These are phyloP conservation scores for Lipomyces japonicus DNA, from an alignment of 805 yeast species.

Conservation along the genomic window DNA sequence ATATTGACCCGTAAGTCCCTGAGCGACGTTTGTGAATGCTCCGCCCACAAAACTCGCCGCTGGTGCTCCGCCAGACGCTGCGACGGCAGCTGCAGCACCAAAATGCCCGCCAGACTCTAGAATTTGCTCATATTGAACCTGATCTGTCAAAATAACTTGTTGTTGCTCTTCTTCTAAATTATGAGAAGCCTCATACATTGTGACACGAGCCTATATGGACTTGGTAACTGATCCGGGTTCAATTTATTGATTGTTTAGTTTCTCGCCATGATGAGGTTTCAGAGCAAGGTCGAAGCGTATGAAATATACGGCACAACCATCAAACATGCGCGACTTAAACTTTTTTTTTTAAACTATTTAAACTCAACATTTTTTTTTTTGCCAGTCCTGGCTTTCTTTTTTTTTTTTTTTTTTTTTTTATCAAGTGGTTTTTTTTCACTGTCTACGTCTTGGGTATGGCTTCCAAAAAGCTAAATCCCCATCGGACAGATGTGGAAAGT, in stretches of 20 bases:
- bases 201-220: background rate
- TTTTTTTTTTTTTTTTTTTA: too few species aligned
- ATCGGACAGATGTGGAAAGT: background rate
- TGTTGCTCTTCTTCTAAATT: slow-evolving; percentile 6
- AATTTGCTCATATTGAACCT: slow-evolving; percentile 25
- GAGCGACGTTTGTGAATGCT: slow-evolving; percentile 86
- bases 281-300: too few species aligned
- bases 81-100: slow-evolving; percentile 30
- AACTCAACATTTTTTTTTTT: too few species aligned
- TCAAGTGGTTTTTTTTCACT: background rate
- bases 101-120: slow-evolving; percentile 29
- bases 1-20: slow-evolving; percentile 78
- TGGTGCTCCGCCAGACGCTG: slow-evolving; percentile 29
- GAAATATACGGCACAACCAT: too few species aligned
- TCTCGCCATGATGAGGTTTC: background rate
- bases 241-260: background rate
- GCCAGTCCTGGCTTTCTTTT: background rate
- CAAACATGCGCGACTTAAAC: too few species aligned
- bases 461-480: background rate
- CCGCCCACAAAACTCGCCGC: slow-evolving; percentile 43
- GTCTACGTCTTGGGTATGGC: background rate
- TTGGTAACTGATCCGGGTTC: too few species aligned
- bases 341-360: too few species aligned
- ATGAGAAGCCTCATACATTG: background rate
- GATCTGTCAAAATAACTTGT: background rate